Conservation (phyloP, 2,329 filamentous ascomycete genomes). For the Fusarium praegraminearum region DNA sequence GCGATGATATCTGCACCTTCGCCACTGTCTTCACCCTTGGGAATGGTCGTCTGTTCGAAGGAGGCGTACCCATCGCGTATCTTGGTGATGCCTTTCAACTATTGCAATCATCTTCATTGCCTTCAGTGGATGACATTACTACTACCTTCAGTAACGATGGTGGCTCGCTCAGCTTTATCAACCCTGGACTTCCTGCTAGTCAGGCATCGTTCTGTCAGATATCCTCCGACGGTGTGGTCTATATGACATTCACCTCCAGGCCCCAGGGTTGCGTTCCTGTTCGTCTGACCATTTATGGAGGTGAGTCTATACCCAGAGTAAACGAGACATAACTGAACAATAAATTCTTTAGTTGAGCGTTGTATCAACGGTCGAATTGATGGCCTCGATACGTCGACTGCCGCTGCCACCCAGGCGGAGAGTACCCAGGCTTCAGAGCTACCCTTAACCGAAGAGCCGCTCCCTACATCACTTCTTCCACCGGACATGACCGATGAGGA, state of each 20-base stretch:
- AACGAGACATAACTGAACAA: too few species aligned
- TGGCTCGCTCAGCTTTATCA: not conserved
- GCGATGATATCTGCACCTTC: not conserved
- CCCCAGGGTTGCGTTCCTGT: not conserved
- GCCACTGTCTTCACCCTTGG: not conserved
- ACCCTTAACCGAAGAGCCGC: not conserved
- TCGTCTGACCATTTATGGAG: not conserved
- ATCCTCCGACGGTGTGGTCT: not conserved
- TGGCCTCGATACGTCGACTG: not conserved
- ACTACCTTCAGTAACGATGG: not conserved
- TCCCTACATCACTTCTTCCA: not conserved
- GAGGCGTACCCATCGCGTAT: not conserved
- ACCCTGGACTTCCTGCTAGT: not conserved
- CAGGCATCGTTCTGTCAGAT: slow-evolving; percentile 7
- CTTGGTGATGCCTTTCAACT: not conserved
- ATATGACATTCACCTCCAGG: not conserved
- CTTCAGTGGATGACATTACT: not conserved
- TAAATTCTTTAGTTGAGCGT: slow-evolving; percentile 1
- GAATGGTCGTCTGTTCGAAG: not conserved
- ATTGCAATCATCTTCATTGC: not conserved
- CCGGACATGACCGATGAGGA: not conserved
- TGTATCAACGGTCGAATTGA: slow-evolving; percentile 1
- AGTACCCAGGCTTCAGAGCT: not conserved
- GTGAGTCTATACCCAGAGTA: not conserved
- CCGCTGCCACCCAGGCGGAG: too few species aligned